These are phyloP conservation scores for Mortierella polycephala DNA, from an alignment of 371 early-diverging fungal genomes.

Conservation along the genomic window DNA sequence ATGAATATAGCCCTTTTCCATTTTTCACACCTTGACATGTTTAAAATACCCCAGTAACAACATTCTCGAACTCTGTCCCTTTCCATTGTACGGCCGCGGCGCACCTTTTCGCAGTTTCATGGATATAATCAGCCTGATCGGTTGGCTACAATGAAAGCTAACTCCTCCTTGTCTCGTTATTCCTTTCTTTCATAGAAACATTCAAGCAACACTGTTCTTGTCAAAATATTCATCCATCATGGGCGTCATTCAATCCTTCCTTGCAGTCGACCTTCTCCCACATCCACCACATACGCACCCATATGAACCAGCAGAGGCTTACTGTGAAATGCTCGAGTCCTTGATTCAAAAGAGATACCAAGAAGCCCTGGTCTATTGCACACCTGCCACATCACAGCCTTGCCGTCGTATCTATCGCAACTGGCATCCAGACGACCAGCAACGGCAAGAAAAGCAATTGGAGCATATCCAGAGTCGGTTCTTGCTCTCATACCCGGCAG, in stretches of 20 bases:
- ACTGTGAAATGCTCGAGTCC: constrained; percentile 45
- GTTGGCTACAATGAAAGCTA: background rate
- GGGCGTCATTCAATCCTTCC: constrained; percentile 53
- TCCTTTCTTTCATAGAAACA: background rate
- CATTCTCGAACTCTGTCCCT: too few species aligned
- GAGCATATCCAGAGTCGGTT: constrained; percentile 46
- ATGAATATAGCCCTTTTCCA: too few species aligned
- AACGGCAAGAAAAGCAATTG: constrained; percentile 49
- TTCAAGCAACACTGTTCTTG: constrained; percentile 11
- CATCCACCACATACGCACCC: constrained; percentile 27
- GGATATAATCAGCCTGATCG: too few species aligned
- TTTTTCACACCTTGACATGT: too few species aligned
- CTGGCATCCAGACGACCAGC: constrained; percentile 56
- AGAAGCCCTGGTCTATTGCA: constrained; percentile 50
- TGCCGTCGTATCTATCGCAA: constrained; percentile 54
- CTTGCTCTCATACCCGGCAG: constrained; percentile 55
- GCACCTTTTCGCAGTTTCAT: too few species aligned
- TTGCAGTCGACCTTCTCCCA: constrained; percentile 31
- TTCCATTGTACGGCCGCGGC: too few species aligned
- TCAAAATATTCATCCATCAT: constrained; percentile 21
- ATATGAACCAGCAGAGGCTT: constrained; percentile 46
- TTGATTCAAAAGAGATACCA: constrained; percentile 46
- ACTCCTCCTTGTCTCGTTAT: background rate
- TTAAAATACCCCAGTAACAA: too few species aligned
- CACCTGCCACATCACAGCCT: constrained; percentile 52